These are phyloP conservation scores for Schizophyllum commune DNA, from an alignment of 1,284 basidiomycete genomes.

Conservation along the genomic window DNA sequence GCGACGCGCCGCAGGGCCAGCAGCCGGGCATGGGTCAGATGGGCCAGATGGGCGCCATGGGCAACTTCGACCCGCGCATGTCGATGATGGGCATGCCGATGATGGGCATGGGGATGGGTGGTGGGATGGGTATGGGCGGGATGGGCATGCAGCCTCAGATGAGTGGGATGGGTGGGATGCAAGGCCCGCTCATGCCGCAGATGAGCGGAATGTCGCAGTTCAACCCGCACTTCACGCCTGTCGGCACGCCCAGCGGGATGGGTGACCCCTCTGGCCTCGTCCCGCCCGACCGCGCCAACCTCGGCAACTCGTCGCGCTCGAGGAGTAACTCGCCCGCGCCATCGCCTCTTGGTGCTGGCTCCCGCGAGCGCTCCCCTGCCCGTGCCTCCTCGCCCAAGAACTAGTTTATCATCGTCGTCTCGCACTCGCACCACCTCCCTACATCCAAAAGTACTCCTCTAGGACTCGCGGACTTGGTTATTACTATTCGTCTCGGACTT, in stretches of 20 bases:
- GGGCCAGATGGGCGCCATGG: conserved; percentile 26
- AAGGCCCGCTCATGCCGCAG: conserved; percentile 34
- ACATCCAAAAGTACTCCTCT: background rate
- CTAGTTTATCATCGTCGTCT: background rate
- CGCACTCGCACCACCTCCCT: background rate
- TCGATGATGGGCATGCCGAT: conserved; percentile 48
- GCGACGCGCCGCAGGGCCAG: conserved; percentile 32
- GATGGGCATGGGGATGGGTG: conserved; percentile 32
- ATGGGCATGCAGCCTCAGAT: conserved; percentile 30
- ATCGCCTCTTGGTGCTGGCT: background rate
- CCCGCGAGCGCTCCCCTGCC: background rate
- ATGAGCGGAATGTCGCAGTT: conserved; percentile 54
- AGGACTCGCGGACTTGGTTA: background rate
- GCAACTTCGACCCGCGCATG: conserved; percentile 39
- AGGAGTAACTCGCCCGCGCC: background rate
- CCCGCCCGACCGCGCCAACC: background rate
- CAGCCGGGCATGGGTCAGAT: conserved; percentile 14
- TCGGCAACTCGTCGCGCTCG: background rate
- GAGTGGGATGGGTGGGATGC: conserved; percentile 36
- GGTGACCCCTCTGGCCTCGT: background rate
- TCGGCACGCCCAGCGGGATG: conserved; percentile 8
- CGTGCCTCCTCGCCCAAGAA: background rate
- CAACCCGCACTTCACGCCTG: conserved; percentile 45
- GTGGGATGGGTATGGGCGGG: conserved; percentile 45
- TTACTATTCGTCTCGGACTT: background rate